These are phyloP conservation scores for Paecilomyces dactylethromorphus DNA, from an alignment of 2,329 filamentous ascomycete species.

Conservation along the genomic window DNA sequence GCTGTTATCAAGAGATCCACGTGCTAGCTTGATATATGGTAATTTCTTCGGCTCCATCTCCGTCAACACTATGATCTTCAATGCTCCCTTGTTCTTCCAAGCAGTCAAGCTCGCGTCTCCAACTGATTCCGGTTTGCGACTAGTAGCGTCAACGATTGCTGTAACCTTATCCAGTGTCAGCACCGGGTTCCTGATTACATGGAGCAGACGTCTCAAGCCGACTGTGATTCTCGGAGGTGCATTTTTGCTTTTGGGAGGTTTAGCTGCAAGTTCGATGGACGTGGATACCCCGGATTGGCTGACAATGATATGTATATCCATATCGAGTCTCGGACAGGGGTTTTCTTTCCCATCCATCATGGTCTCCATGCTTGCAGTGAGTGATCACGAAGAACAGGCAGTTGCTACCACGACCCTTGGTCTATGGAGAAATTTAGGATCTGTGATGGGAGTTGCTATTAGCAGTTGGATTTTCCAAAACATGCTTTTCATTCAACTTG, in stretches of 20 bases:
- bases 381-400: slow-evolving; percentile 56
- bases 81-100: slow-evolving; percentile 70
- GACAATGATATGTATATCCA: slow-evolving; percentile 54
- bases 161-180: slow-evolving; percentile 49
- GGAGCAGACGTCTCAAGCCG: slow-evolving; percentile 54
- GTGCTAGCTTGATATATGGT: slow-evolving; percentile 44
- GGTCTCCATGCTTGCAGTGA: slow-evolving; percentile 56
- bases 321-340: slow-evolving; percentile 53
- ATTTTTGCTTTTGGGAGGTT: slow-evolving; percentile 46
- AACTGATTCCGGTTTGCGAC: slow-evolving; percentile 64
- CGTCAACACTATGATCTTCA: slow-evolving; percentile 57
- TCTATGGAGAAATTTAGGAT: slow-evolving; percentile 64
- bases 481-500: slow-evolving; percentile 55
- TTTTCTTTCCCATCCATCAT: slow-evolving; percentile 60
- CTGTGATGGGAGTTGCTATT: slow-evolving; percentile 65
- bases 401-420: slow-evolving; percentile 65
- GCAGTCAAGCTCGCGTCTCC: slow-evolving; percentile 64
- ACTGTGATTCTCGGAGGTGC: slow-evolving; percentile 48
- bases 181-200: slow-evolving; percentile 58
- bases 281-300: slow-evolving; percentile 45
- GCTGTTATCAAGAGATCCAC: slow-evolving; percentile 41
- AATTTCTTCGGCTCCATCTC: slow-evolving; percentile 47
- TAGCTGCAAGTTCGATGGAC: slow-evolving; percentile 45
- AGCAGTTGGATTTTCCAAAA: slow-evolving; percentile 71
- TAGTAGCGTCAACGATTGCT: slow-evolving; percentile 57